Base-by-base conservation (phyloP, 73 alveolate species). In the Paramecium tetraurelia region DNA sequence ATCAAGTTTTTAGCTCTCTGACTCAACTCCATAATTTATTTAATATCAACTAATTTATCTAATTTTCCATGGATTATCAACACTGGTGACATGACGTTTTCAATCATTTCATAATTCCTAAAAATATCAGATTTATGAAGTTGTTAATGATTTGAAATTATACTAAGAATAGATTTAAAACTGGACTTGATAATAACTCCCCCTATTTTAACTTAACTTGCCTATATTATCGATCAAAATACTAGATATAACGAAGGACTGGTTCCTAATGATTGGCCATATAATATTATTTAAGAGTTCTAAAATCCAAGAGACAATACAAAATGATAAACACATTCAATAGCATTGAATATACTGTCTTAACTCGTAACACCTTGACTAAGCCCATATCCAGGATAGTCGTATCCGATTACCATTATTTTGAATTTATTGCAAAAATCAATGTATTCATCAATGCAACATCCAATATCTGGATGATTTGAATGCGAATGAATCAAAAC, bases 361-460 rank as follows among this genome's bases (percentile, higher is more conserved):
- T 93, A 94, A 36, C 43, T 72, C 1, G 96, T 89, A 33, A 43
- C 58, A 4, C 96, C 96, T 0, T 94, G 85, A 33, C 92, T 59
- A 85, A 69, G 50, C 36, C 96, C 96, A 93, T 83, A 93, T n/a
- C 96, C 96, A 16, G 95, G 85, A 85, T 93, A 93, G 48, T 93
- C 96, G 48, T 68, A 93, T 14, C 76, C 41, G 3, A 93, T 38
- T 8, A 93, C 92, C 44, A 43, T 35, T 71, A 58, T 58, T 22
- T 88, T 72, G 27, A 92, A 86, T 14, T 63, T 68, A 4, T 38
- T 40, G 4, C 94, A 83, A 35, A 93, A 27, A 40, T 92, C 92
- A n/a, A 57, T 9, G 16, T 92, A 92, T 31, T 44, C 57, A 4
- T 83, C 59, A 12, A 59, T 38, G 92, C 86, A 70, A 46, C 29